Evolutionary conservation across 2,329 filamentous ascomycete species (phyloP), one percentile per base, ranked within the genome.

Genomic region (Emericellopsis cladophorae): DNA sequence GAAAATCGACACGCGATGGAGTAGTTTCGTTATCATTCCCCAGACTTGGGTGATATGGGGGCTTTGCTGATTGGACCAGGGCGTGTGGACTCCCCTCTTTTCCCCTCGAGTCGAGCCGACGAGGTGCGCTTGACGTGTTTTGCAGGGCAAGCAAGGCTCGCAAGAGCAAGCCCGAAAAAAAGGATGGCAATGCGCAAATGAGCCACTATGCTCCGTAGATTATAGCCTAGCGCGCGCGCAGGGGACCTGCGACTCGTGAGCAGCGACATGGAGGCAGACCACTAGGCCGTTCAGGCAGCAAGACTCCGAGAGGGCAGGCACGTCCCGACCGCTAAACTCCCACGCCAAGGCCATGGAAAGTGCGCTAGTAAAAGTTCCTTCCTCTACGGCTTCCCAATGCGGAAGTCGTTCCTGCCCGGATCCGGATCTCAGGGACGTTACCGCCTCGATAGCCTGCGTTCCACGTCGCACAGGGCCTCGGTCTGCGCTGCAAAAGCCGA

Each of bases 11-110:
- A 40, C 29, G 14, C 22, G 40, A 15, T 18, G 31, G 21, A 36
- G 35, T 24, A 29, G 46, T 46, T 52, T 54, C 53, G 53, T 54
- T 54, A 55, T 55, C 53, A 50, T 52, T 55, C 53, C 53, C 53
- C 53, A 54, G 53, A 55, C 50, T 55, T 48, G 51, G 44, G 48
- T 49, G 51, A 54, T 49, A 54, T 47, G 51, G 47, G 44, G 43
- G 41, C 35, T 41, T 47, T 36, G 49, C n/a, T 36, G 39, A 41
- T 38, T 34, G 40, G 43, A 40, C 37, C 37, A 42, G 41, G 9
- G n/a, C 8, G 14, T 6, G 14, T 22, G n/a, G 7, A 9, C 10
- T 10, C 36, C 32, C 32, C 32, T 35, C 32, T 15, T 15, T 35
- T 35, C n/a, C 32, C 18, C n/a, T 14, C n/a, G 7, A 35, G 32